phyloP scores from a whole-genome alignment of 2,329 filamentous ascomycete species.

The Fusarium humuli region DNA sequence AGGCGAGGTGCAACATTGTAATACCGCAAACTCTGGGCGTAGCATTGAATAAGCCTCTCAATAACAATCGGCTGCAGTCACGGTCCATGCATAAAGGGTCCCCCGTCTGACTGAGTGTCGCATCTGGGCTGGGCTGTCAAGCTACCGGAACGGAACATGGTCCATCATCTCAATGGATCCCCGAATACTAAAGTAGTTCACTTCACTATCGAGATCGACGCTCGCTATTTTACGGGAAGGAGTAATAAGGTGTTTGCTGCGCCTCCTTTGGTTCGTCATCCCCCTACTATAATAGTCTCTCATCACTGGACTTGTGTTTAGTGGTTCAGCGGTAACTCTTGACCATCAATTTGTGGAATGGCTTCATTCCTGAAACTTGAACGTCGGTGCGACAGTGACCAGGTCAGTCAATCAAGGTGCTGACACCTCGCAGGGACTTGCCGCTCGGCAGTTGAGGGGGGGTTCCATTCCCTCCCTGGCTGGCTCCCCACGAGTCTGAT shows the following conservation, averaged over 20 bases:
- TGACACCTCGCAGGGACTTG: constrained; percentile 37
- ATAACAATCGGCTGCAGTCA: background rate
- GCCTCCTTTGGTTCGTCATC: constrained; percentile 38
- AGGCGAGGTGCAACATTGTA: constrained; percentile 1
- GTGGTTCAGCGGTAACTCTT: constrained; percentile 22
- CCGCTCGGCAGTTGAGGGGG: constrained; percentile 41
- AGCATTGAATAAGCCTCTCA: background rate
- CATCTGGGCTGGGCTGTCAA: constrained; percentile 31
- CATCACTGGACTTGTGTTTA: too few species aligned
- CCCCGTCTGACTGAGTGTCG: constrained; percentile 22
- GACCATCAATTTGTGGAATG: background rate
- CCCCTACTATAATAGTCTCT: background rate
- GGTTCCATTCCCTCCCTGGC: constrained; percentile 5
- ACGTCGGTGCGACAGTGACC: constrained; percentile 26
- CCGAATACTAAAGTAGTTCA: constrained; percentile 27
- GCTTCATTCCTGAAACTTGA: constrained; percentile 36
- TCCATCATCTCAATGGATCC: constrained; percentile 13
- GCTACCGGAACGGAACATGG: background rate
- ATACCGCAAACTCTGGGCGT: background rate
- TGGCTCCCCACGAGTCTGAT: constrained; percentile 12
- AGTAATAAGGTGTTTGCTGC: constrained; percentile 38
- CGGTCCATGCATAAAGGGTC: constrained; percentile 30
- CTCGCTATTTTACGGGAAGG: constrained; percentile 10
- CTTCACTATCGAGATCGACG: constrained; percentile 38
- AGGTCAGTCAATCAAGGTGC: constrained; percentile 38